Evolutionary conservation across 2,329 filamentous ascomycete genomes (phyloP).

Genomic region (Calonectria montana): DNA sequence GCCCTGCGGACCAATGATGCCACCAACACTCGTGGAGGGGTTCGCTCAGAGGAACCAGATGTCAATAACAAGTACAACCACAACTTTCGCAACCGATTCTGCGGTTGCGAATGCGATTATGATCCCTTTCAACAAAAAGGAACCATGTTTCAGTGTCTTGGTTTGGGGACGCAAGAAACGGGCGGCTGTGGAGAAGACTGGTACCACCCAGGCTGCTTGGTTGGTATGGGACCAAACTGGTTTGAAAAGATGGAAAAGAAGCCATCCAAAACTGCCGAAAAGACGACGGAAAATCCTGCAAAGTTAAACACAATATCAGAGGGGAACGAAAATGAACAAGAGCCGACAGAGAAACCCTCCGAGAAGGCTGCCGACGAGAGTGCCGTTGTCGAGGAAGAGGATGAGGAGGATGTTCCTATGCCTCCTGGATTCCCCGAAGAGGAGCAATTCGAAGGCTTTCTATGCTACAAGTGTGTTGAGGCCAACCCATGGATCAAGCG

Average conservation of each 20-base stretch:
- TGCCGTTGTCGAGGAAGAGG: constrained; percentile 51
- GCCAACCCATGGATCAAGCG: constrained; percentile 91
- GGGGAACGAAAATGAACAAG: constrained; percentile 52
- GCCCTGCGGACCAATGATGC: constrained; percentile 76
- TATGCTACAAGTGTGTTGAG: constrained; percentile 95
- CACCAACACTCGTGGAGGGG: constrained; percentile 80
- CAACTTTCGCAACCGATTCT: constrained; percentile 94
- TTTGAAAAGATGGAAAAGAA: constrained; percentile 63
- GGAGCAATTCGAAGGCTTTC: constrained; percentile 87
- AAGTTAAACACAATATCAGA: constrained; percentile 63
- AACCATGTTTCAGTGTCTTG: constrained; percentile 98
- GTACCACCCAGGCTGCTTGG: constrained; percentile 94
- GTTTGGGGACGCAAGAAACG: constrained; percentile 80
- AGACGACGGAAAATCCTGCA: constrained; percentile 28
- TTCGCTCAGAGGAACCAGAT: constrained; percentile 79
- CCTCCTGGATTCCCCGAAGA: constrained; percentile 90
- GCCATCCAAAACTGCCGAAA: constrained; percentile 44
- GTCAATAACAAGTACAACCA: constrained; percentile 90
- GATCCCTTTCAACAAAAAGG: constrained; percentile 90
- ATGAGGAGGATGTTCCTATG: constrained; percentile 73
- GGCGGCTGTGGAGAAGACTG: constrained; percentile 97
- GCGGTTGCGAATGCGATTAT: constrained; percentile 88
- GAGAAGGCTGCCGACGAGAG: constrained; percentile 18
- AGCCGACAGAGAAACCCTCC: constrained; percentile 21
- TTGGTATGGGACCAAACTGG: constrained; percentile 82